phyloP scores from a whole-genome alignment of 139 green algal species.

The Trebouxia sp. region DNA sequence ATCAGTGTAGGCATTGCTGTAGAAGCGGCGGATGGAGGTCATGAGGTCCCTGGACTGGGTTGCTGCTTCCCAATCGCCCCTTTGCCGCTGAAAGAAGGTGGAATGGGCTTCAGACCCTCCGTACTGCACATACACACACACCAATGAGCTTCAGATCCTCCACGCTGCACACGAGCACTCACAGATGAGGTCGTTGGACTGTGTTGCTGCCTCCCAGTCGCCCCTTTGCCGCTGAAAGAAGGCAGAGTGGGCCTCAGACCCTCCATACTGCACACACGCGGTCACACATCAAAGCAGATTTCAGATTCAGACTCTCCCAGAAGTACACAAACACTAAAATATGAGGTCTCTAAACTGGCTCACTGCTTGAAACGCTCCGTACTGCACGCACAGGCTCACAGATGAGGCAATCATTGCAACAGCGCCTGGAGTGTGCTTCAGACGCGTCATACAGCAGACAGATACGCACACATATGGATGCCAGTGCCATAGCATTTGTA shows the following conservation, averaged over 20 bases:
- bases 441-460: no score
- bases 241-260: slow-evolving; percentile 83
- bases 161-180: no score
- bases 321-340: no score
- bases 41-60: slow-evolving; percentile 61
- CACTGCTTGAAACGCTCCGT: slow-evolving; percentile 73
- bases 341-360: no score
- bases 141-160: not conserved
- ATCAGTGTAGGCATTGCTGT: slow-evolving; percentile 31
- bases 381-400: slow-evolving; percentile 78
- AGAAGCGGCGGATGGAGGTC: slow-evolving; percentile 79
- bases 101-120: slow-evolving; percentile 91
- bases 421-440: no score
- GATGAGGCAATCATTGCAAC: no score
- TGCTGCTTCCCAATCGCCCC: slow-evolving; percentile 75
- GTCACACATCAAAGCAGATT: slow-evolving; percentile 36
- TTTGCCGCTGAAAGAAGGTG: slow-evolving; percentile 81
- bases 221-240: slow-evolving; percentile 84
- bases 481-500: no score
- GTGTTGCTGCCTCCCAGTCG: slow-evolving; percentile 65
- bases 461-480: no score
- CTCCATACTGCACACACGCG: slow-evolving; percentile 81
- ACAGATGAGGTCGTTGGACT: no score
- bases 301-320: no score
- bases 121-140: slow-evolving; percentile 69